Conservation (phyloP, 1,284 basidiomycete genomes). For the Puccinia horiana region DNA sequence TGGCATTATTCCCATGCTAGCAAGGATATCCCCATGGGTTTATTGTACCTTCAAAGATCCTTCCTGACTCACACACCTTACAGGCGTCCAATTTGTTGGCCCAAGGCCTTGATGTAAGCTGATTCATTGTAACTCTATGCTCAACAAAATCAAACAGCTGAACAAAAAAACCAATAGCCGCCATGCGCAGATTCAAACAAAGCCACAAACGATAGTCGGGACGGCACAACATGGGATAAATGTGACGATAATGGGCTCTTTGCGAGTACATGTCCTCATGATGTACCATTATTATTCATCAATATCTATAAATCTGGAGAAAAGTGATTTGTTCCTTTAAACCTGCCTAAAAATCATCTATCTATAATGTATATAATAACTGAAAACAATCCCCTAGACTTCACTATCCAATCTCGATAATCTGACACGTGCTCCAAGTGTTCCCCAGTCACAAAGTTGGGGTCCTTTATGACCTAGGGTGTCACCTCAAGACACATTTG, state of each 20-base stretch:
- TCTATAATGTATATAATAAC: too few species aligned
- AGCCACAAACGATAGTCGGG: too few species aligned
- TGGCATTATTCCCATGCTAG: neutral
- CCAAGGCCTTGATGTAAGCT: neutral
- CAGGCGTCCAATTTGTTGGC: neutral
- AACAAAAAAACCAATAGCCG: too few species aligned
- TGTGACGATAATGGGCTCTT: too few species aligned
- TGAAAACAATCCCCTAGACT: too few species aligned
- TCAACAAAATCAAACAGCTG: neutral
- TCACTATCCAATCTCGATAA: neutral
- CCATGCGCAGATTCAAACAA: neutral
- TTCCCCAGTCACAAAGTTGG: constrained; percentile 6
- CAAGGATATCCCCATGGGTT: constrained; percentile 10
- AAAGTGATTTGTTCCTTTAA: too few species aligned
- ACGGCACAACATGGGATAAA: too few species aligned
- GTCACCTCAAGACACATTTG: neutral
- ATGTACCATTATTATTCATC: neutral
- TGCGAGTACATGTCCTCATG: too few species aligned
- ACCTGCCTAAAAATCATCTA: too few species aligned
- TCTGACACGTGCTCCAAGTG: neutral
- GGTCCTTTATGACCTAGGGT: constrained; percentile 18
- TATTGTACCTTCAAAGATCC: neutral
- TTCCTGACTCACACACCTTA: neutral
- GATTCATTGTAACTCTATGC: too few species aligned
- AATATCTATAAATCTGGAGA: constrained; percentile 8